Percentiles rank a stretch among this genome's conserved stretches.
Conservation (phyloP, 805 yeast genomes). For the Peterozyma xylosa region DNA sequence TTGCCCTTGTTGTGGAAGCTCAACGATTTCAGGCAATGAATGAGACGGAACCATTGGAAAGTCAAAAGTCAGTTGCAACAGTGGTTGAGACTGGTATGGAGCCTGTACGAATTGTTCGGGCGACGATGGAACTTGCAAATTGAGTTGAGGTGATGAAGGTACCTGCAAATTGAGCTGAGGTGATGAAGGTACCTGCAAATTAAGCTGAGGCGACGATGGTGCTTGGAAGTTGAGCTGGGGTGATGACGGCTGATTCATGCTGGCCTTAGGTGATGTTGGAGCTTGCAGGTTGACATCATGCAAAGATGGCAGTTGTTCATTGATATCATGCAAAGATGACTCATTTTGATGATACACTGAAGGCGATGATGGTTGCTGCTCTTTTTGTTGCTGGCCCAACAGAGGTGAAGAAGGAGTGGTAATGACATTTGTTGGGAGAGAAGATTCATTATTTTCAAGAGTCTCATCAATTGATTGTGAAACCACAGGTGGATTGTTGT, state of each 20-base stretch:
- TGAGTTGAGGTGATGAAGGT: background rate
- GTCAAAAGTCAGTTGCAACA: background rate
- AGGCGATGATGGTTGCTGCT: slow-evolving; percentile 2
- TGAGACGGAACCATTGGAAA: no score
- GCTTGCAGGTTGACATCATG: background rate
- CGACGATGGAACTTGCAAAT: background rate
- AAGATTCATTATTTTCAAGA: no score
- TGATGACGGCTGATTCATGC: no score
- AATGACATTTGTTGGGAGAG: no score
- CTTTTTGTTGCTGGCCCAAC: background rate
- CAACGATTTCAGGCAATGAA: no score
- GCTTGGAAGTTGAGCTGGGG: background rate
- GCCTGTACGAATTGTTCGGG: background rate
- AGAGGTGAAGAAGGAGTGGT: no score
- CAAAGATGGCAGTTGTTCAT: slow-evolving; percentile 12
- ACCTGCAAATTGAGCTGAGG: background rate
- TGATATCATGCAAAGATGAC: slow-evolving; percentile 1
- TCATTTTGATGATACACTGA: background rate
- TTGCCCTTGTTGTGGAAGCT: no score
- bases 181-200: background rate
- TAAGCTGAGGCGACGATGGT: background rate
- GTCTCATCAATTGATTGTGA: no score
- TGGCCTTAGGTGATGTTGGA: background rate
- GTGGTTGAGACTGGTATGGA: background rate
- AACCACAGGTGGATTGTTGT: slow-evolving; percentile 4